Evolutionary conservation across 1,284 basidiomycete species (phyloP).

Genomic region (Cutaneotrichosporon sp.): DNA sequence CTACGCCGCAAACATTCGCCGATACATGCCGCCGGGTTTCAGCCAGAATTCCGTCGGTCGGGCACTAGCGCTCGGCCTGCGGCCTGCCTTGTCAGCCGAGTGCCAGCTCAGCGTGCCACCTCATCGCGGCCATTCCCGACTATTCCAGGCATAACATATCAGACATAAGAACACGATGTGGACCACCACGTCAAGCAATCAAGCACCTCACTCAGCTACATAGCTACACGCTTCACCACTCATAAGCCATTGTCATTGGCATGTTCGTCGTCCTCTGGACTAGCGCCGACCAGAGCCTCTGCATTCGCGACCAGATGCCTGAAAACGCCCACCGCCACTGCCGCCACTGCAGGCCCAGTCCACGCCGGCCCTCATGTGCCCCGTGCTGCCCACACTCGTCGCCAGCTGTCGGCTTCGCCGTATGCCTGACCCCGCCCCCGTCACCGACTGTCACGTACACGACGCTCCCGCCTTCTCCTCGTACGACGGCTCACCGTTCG

Average conservation of each 20-base stretch:
- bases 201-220: background rate
- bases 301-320: background rate
- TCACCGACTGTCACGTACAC: background rate
- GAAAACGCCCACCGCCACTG: background rate
- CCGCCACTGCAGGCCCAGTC: slow-evolving; percentile 2
- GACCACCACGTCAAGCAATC: background rate
- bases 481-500: background rate
- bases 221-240: background rate
- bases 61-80: background rate
- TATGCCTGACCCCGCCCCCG: background rate
- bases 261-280: slow-evolving; percentile 4
- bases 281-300: background rate
- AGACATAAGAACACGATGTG: background rate
- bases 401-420: background rate
- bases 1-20: no score
- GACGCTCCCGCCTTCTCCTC: background rate
- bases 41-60: no score
- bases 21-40: background rate
- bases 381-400: background rate
- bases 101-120: background rate
- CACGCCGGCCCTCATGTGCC: background rate
- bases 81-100: background rate
- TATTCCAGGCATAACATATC: background rate
- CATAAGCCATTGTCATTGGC: background rate
- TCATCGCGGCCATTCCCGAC: background rate